Percentiles rank a stretch among this genome's conserved stretches.
Evolutionary conservation across 2,329 filamentous ascomycete species (phyloP).

Genomic region (Polytolypa hystricis): DNA sequence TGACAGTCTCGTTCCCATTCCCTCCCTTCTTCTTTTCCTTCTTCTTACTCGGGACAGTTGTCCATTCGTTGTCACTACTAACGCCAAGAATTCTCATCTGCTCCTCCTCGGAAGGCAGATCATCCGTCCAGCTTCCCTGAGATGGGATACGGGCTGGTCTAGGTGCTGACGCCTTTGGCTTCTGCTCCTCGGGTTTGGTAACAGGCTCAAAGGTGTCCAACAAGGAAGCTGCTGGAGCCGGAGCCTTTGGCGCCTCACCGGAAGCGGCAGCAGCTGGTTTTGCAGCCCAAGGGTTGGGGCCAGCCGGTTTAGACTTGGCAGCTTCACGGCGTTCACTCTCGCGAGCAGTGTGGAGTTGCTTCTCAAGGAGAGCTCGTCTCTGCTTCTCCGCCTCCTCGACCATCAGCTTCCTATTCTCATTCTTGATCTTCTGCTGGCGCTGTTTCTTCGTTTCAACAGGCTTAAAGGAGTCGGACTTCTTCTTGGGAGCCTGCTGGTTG

Average conservation of each 20-base stretch:
- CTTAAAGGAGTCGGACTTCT: slow-evolving; percentile 49
- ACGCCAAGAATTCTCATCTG: slow-evolving; percentile 43
- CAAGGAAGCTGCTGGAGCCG: slow-evolving; percentile 15
- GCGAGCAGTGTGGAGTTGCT: slow-evolving; percentile 70
- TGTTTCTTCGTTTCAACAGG: slow-evolving; percentile 84
- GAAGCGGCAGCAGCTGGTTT: slow-evolving; percentile 22
- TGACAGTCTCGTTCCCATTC: slow-evolving; percentile 32
- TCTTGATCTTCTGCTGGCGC: slow-evolving; percentile 83
- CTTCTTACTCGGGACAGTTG: slow-evolving; percentile 48
- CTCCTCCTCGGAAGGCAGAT: slow-evolving; percentile 49
- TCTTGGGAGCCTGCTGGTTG: slow-evolving; percentile 44
- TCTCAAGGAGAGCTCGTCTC: slow-evolving; percentile 65
- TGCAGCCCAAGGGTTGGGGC: slow-evolving; percentile 44
- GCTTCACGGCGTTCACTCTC: slow-evolving; percentile 74
- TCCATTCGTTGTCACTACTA: slow-evolving; percentile 46
- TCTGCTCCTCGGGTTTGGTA: slow-evolving; percentile 6
- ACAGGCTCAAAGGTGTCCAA: slow-evolving; percentile 34
- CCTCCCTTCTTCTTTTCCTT: slow-evolving; percentile 41
- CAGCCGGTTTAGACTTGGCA: slow-evolving; percentile 36
- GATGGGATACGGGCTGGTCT: slow-evolving; percentile 13
- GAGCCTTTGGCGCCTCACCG: slow-evolving; percentile 8
- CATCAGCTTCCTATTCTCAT: slow-evolving; percentile 62
- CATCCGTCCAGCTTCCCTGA: slow-evolving; percentile 34
- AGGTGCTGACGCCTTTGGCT: slow-evolving; percentile 6
- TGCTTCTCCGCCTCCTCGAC: slow-evolving; percentile 69